A percentile compares a stretch with the other conserved stretches of the same genome.
Evolutionary conservation across 345 rosid species (phyloP).

Genomic region (Sonneratia caseolaris): DNA sequence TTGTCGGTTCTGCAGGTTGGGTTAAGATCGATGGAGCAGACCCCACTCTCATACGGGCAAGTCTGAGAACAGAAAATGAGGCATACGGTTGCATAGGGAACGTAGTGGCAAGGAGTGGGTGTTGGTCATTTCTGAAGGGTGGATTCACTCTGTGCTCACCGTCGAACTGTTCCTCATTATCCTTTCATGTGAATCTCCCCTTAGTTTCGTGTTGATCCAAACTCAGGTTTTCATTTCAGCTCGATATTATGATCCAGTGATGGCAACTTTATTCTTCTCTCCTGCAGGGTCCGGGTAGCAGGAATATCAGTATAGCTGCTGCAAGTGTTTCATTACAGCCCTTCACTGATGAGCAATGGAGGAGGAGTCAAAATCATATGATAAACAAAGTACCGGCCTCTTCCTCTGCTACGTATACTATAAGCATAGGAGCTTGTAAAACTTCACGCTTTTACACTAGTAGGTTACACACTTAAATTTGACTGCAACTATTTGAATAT

Average conservation of each 20-base stretch:
- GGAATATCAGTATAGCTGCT: constrained; percentile 24
- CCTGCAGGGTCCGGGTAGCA: constrained; percentile 32
- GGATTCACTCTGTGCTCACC: constrained; percentile 57
- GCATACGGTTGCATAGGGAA: constrained; percentile 49
- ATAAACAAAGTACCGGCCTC: constrained; percentile 36
- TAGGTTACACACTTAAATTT: not conserved
- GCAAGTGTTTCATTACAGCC: constrained; percentile 57
- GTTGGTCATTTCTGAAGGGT: constrained; percentile 97
- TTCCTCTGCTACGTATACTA: not conserved
- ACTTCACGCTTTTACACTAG: not conserved
- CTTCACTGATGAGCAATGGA: constrained; percentile 66
- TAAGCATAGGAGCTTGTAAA: not conserved
- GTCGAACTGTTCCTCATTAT: constrained; percentile 32
- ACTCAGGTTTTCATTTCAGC: not conserved
- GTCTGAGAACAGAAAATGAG: constrained; percentile 38
- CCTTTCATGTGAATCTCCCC: constrained; percentile 36
- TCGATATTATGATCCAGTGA: too few relatives aligned
- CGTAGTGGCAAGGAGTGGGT: constrained; percentile 48
- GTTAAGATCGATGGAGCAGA: constrained; percentile 46
- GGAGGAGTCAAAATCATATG: constrained; percentile 42
- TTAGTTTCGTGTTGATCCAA: not conserved
- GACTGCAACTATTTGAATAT: not conserved
- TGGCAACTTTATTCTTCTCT: too few relatives aligned
- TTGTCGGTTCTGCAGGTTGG: constrained; percentile 36
- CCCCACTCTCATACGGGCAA: constrained; percentile 48